These are phyloP conservation scores for Boletus fagicola DNA, from an alignment of 768 basidiomycete genomes.

Conservation along the genomic window DNA sequence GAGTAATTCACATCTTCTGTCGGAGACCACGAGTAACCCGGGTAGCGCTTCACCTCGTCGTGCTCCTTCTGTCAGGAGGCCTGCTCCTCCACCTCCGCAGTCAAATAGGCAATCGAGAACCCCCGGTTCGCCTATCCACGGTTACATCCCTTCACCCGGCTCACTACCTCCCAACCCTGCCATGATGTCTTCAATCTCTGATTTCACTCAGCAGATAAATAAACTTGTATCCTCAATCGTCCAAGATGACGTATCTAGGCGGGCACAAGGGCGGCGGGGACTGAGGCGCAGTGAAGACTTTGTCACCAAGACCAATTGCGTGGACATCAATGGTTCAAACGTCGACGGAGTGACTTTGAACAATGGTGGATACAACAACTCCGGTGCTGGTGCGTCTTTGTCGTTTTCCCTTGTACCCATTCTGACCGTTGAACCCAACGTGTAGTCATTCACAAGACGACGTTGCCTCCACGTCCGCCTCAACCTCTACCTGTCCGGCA, in stretches of 20 bases:
- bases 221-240: neutral
- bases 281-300: too few relatives aligned
- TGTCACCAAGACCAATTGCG: neutral
- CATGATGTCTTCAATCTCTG: neutral
- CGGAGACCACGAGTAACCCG: neutral
- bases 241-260: neutral
- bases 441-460: slow-evolving; percentile 13
- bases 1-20: neutral
- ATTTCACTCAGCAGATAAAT: neutral
- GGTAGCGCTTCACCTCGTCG: neutral
- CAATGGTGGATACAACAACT: neutral
- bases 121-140: neutral
- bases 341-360: slow-evolving; percentile 9
- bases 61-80: slow-evolving; percentile 3
- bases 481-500: neutral
- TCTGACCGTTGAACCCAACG: neutral
- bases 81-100: slow-evolving; percentile 6
- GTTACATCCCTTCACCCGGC: neutral
- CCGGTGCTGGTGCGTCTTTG: slow-evolving; percentile 10
- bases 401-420: neutral
- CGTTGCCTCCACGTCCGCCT: neutral
- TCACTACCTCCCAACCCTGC: neutral
- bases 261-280: neutral
- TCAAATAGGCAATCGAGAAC: neutral
- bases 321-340: neutral